Evolutionary conservation across 176 grass and related monocot species (phyloP).

Genomic region (Poa annua): DNA sequence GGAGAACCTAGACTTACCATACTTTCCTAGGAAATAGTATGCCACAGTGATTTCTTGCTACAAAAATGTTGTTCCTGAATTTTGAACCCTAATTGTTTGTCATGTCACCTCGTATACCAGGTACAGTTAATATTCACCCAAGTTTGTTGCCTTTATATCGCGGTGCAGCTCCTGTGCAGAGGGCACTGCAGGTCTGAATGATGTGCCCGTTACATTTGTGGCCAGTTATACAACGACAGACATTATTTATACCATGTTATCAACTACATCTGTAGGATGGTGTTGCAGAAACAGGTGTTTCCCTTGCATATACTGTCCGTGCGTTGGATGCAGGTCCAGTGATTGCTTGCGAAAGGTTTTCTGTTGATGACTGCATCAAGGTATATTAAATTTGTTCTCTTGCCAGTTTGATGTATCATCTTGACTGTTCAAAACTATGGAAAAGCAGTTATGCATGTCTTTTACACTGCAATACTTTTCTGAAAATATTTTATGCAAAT

Average conservation of each 20-base stretch:
- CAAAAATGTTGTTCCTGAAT: background rate
- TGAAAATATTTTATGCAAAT: conserved; percentile 15
- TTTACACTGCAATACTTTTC: conserved; percentile 4
- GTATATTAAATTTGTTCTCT: conserved; percentile 45
- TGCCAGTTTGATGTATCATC: conserved; percentile 28
- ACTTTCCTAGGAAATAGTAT: background rate
- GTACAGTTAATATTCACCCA: conserved; percentile 96
- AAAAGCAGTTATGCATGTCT: conserved; percentile 24
- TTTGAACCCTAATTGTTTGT: background rate
- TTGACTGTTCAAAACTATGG: conserved; percentile 14
- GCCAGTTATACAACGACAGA: conserved; percentile 17
- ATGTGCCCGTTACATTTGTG: conserved; percentile 23
- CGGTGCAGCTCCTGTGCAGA: conserved; percentile 98
- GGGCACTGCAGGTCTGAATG: conserved; percentile 81
- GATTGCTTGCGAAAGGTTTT: conserved; percentile 72
- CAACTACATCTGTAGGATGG: conserved; percentile 71
- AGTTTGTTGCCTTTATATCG: conserved; percentile 93
- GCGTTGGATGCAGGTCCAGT: conserved; percentile 86
- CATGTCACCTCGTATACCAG: conserved; percentile 45
- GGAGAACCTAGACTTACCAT: conserved; percentile 4
- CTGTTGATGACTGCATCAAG: conserved; percentile 80
- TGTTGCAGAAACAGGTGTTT: conserved; percentile 93
- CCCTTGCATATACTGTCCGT: conserved; percentile 91
- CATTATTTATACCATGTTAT: conserved; percentile 27
- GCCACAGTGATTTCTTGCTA: background rate